These are phyloP conservation scores for Plectosphaerella cucumerina DNA, from an alignment of 2,329 filamentous ascomycete species.

Conservation along the genomic window DNA sequence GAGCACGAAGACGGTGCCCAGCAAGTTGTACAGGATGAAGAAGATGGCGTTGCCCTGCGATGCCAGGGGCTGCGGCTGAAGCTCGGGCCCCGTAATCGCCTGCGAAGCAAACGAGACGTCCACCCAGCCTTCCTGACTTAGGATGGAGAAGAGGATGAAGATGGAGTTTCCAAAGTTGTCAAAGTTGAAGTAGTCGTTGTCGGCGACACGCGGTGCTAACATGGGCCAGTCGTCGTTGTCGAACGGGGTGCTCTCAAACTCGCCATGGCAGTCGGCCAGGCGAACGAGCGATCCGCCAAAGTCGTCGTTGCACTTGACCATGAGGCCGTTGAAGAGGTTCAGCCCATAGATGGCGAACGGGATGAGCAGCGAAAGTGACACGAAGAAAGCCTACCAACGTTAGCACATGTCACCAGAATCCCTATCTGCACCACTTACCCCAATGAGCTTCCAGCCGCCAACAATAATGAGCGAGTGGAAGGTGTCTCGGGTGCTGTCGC, in stretches of 20 bases:
- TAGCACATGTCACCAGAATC: not conserved
- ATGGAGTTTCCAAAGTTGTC: conserved; percentile 91
- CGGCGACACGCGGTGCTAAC: conserved; percentile 73
- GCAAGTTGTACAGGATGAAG: conserved; percentile 93
- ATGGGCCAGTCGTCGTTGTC: conserved; percentile 72
- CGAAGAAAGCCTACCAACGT: conserved; percentile 65
- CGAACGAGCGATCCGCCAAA: conserved; percentile 48
- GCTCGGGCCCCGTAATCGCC: conserved; percentile 70
- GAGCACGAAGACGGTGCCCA: conserved; percentile 93
- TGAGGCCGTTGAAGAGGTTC: conserved; percentile 83
- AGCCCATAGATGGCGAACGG: conserved; percentile 95
- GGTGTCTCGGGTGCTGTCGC: conserved; percentile 89
- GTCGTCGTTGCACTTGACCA: conserved; percentile 76
- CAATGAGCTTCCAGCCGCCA: conserved; percentile 90
- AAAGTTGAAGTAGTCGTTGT: conserved; percentile 85
- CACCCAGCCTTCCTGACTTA: conserved; percentile 96
- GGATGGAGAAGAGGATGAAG: conserved; percentile 97
- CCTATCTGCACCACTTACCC: conserved; percentile 46
- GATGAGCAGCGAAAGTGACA: conserved; percentile 89
- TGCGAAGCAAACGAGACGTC: conserved; percentile 87
- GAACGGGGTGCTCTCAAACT: conserved; percentile 73
- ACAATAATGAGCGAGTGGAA: conserved; percentile 96
- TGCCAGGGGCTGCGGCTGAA: conserved; percentile 66
- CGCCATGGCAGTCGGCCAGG: conserved; percentile 75
- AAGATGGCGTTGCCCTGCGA: conserved; percentile 86